A percentile compares a stretch with the other conserved stretches of the same genome.
These are phyloP conservation scores for Botrytis aclada DNA, from an alignment of 2,329 filamentous ascomycete species.

Conservation along the genomic window DNA sequence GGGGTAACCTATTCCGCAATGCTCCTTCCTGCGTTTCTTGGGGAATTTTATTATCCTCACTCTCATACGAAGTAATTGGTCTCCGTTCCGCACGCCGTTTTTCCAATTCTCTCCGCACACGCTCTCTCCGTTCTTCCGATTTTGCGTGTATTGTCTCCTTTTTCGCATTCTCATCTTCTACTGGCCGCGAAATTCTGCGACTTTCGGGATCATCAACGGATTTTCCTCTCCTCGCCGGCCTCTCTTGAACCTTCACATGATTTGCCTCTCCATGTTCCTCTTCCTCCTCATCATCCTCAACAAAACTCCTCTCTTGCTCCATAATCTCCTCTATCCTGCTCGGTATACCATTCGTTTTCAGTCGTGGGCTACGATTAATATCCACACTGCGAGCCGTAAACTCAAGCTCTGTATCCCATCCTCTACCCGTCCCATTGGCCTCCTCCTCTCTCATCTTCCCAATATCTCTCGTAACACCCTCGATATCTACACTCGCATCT, in stretches of 20 bases:
- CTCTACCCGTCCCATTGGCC: conserved; percentile 3
- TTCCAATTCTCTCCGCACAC: conserved; percentile 14
- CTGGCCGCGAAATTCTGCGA: background rate
- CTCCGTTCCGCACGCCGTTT: conserved; percentile 12
- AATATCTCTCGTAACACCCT: conserved; percentile 18
- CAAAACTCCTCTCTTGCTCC: conserved; percentile 25
- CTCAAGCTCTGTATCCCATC: conserved; percentile 33
- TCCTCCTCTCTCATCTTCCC: conserved; percentile 17
- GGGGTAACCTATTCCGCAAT: background rate
- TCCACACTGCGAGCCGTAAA: conserved; percentile 33
- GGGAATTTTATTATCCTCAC: conserved; percentile 6
- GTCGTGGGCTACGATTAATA: conserved; percentile 26
- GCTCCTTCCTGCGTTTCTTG: conserved; percentile 10
- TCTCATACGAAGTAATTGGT: conserved; percentile 11
- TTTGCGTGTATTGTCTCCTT: background rate
- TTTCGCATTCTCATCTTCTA: background rate
- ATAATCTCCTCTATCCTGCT: conserved; percentile 32
- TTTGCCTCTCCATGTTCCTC: background rate
- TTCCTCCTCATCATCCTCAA: conserved; percentile 12
- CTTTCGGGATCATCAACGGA: background rate
- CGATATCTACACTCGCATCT: conserved; percentile 14
- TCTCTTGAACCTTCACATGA: background rate
- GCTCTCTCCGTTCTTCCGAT: conserved; percentile 13
- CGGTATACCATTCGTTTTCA: conserved; percentile 13
- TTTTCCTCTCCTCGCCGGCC: background rate